A percentile compares a stretch with the other conserved stretches of the same genome.
Conservation (phyloP, 2,329 filamentous ascomycete genomes). For the Fusarium circinatum region DNA sequence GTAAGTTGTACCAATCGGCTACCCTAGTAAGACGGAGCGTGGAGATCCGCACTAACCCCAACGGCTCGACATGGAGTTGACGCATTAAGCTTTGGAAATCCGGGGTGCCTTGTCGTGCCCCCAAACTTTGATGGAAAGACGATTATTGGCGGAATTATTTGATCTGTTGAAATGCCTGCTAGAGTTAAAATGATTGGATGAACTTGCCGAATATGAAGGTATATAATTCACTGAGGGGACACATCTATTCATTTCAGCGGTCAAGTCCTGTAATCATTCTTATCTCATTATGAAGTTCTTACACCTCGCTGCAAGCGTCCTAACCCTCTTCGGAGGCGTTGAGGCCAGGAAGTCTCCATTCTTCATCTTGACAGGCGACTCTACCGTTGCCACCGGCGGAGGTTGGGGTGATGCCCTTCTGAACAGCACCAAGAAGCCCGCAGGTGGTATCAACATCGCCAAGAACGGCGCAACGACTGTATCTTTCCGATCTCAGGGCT, state of each 20-base stretch:
- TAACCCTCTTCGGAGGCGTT: background rate
- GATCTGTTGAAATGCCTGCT: fast-evolving
- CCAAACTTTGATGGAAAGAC: fast-evolving
- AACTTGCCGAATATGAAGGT: background rate
- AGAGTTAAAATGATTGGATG: fast-evolving
- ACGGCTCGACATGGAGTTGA: background rate
- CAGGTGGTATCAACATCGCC: slow-evolving; percentile 2
- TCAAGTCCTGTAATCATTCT: background rate
- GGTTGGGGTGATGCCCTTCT: slow-evolving; percentile 13
- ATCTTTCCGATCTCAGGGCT: slow-evolving; percentile 1
- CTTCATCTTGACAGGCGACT: slow-evolving; percentile 14
- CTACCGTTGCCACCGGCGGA: slow-evolving; percentile 5
- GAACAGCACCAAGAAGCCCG: background rate
- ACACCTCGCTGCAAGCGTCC: fast-evolving
- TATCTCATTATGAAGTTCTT: background rate
- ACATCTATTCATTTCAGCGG: too few species aligned
- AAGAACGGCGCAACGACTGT: slow-evolving; percentile 17
- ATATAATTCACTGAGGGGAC: background rate
- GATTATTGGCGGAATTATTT: slow-evolving; percentile 1
- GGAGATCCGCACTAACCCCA: background rate
- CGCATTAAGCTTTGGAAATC: background rate
- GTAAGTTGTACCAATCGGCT: background rate
- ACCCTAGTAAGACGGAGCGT: background rate
- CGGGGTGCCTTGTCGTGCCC: background rate
- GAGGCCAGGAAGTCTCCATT: slow-evolving; percentile 8